These are phyloP conservation scores for Puccinia novopanici DNA, from an alignment of 1,284 basidiomycete species.

Conservation along the genomic window DNA sequence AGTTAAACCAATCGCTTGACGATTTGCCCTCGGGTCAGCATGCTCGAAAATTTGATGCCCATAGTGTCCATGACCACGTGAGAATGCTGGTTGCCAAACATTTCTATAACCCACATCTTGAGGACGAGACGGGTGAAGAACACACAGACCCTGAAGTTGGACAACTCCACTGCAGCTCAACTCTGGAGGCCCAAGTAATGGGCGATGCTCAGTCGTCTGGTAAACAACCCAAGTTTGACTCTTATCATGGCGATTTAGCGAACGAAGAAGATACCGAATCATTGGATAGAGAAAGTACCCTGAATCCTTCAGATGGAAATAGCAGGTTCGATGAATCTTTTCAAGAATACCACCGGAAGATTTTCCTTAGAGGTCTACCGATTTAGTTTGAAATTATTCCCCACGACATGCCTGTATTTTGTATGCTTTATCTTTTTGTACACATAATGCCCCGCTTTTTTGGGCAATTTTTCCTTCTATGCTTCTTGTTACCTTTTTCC, in stretches of 20 bases:
- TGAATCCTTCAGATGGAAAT: neutral
- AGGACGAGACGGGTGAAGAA: too few relatives aligned
- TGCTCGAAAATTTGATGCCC: neutral
- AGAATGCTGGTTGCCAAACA: neutral
- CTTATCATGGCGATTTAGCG: neutral
- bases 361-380: too few relatives aligned
- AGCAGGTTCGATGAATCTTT: too few relatives aligned
- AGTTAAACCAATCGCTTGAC: neutral
- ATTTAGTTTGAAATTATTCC: too few relatives aligned
- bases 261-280: neutral
- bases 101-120: constrained; percentile 19
- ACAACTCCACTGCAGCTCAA: neutral
- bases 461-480: too few relatives aligned
- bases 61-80: neutral
- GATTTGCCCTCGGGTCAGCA: neutral
- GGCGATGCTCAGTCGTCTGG: too few relatives aligned
- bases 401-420: too few relatives aligned
- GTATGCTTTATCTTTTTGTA: too few relatives aligned
- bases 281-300: neutral
- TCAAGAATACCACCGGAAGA: too few relatives aligned
- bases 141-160: neutral
- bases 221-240: neutral
- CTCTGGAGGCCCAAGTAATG: neutral
- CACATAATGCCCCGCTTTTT: too few relatives aligned
- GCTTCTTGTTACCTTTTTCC: too few relatives aligned